Evolutionary conservation across 73 alveolate species (phyloP), one percentile per base, ranked within the genome.

Genomic region (Stentor roeselii): DNA sequence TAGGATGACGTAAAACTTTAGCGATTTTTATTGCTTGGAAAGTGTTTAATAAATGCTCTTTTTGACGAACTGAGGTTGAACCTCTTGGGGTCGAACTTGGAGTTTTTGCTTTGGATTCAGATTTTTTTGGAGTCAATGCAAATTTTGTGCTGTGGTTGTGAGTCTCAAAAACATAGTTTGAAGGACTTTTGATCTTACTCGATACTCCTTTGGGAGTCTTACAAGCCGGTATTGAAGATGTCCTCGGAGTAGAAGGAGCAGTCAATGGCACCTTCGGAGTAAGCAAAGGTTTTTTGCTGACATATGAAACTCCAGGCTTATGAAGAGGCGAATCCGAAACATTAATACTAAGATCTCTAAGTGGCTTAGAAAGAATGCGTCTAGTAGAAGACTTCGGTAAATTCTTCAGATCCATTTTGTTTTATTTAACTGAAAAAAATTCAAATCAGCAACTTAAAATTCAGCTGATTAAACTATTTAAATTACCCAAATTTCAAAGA

Each of bases 111-210:
- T n/a, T n/a, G n/a, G n/a, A n/a, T n/a, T n/a, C n/a, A n/a, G n/a
- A n/a, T 50, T 50, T 50, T 50, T 50, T 50, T 21, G 67, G 67
- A 21, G 30, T 50, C 21, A 50, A 50, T 6, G 67, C 67, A 21
- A 50, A 50, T 50, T 50, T 50, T 50, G 67, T 50, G 67, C 67
- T 50, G 67, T 50, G 67, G 67, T 21, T 50, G 67, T 50, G 67
- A 21, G 67, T 50, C 21, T 6, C 67, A 50, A 50, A 50, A 21
- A 50, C 21, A 50, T 50, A 50, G 67, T 50, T 50, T 50, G 67
- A 50, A 50, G 67, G 67, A 11, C 30, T 11, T 50, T 50, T 50
- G 6, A 50, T 50, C 21, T 50, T 50, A 21, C 67, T 50, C 67
- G 6, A 21, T 11, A 6, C 21, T 11, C 21, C 67, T 50, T 50